These are phyloP conservation scores for Oxyria digyna DNA, from an alignment of 148 eudicot genomes.

Conservation along the genomic window DNA sequence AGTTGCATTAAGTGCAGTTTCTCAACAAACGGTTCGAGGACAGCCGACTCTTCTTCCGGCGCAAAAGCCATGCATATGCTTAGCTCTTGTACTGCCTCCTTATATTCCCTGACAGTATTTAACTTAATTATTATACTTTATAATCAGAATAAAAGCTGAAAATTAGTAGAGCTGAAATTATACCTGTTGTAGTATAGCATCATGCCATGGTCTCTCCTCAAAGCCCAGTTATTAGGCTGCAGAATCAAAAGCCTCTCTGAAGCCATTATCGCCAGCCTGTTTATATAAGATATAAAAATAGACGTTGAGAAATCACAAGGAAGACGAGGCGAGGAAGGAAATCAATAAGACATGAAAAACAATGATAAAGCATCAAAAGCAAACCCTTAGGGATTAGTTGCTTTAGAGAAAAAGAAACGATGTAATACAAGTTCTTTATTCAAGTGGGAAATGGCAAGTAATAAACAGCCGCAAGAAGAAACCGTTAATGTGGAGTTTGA, in stretches of 20 bases:
- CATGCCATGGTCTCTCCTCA: slow-evolving; percentile 96
- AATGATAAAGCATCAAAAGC: background rate
- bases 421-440: too few relatives aligned
- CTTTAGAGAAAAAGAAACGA: too few relatives aligned
- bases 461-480: background rate
- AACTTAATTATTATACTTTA: background rate
- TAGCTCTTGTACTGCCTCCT: slow-evolving; percentile 81
- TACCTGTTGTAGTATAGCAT: slow-evolving; percentile 86
- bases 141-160: background rate
- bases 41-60: slow-evolving; percentile 81
- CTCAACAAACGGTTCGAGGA: slow-evolving; percentile 82
- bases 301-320: background rate
- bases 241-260: slow-evolving; percentile 75
- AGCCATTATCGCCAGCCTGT: slow-evolving; percentile 92
- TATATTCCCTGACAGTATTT: slow-evolving; percentile 47
- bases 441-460: too few relatives aligned
- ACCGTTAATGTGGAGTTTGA: background rate
- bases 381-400: background rate
- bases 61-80: slow-evolving; percentile 99
- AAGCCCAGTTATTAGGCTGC: slow-evolving; percentile 89
- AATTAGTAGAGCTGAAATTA: background rate
- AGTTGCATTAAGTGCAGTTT: slow-evolving; percentile 68
- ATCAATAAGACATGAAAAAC: background rate
- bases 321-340: background rate
- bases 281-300: background rate